Percentiles rank a stretch among this genome's conserved stretches.
phyloP scores from a whole-genome alignment of 768 basidiomycete genomes.

The Leccinum pellstonianum region DNA sequence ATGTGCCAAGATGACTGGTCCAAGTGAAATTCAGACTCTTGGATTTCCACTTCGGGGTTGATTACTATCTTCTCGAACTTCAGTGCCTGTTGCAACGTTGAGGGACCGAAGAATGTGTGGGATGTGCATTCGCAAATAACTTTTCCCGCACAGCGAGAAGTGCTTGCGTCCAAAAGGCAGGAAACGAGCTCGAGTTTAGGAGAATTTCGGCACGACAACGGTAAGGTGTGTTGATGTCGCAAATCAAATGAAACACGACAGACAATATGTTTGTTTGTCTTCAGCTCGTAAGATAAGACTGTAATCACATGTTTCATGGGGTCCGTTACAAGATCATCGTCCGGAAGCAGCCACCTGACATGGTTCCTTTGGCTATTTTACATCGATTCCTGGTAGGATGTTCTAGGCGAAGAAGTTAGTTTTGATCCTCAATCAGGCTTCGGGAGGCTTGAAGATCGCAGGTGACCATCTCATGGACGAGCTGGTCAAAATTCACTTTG shows the following conservation, averaged over 20 bases:
- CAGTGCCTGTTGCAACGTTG: too few relatives aligned
- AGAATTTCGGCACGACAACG: too few relatives aligned
- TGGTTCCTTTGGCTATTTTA: not conserved
- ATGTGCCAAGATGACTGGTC: too few relatives aligned
- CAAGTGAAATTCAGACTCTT: too few relatives aligned
- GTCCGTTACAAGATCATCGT: conserved; percentile 5
- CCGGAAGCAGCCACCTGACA: not conserved
- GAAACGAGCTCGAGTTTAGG: too few relatives aligned
- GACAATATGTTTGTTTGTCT: not conserved
- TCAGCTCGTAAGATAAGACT: conserved; percentile 6
- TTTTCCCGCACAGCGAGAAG: too few relatives aligned
- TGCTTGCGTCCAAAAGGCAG: too few relatives aligned
- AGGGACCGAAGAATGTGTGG: too few relatives aligned
- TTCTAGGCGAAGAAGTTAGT: conserved; percentile 41
- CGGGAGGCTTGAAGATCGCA: conserved; percentile 73
- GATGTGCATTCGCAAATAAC: too few relatives aligned
- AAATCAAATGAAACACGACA: not conserved
- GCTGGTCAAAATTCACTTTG: conserved; percentile 73
- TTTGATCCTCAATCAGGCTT: conserved; percentile 81
- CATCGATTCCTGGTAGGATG: not conserved
- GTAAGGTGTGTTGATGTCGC: not conserved
- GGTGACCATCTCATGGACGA: conserved; percentile 91
- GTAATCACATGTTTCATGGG: not conserved
- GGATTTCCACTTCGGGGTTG: too few relatives aligned
- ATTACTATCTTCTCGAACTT: too few relatives aligned